Base-by-base conservation (phyloP, 129 eudicot species). In the Calendula officinalis region DNA sequence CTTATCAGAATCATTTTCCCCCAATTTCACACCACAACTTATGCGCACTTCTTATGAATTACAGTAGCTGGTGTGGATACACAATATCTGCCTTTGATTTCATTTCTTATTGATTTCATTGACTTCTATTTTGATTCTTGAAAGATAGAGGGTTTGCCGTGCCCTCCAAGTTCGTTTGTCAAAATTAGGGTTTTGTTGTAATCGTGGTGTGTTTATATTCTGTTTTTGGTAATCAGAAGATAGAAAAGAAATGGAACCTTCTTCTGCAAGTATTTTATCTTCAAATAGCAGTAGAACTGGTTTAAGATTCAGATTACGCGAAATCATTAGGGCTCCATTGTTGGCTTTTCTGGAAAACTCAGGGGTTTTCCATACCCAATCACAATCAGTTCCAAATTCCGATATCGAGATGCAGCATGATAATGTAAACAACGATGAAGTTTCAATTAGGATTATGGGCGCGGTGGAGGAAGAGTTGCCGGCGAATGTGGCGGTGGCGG, bases 371-470 rank as follows among this genome's bases (percentile, higher is more conserved):
- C 56, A 35, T 11, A 48, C 45, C 10, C 62, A 13, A 14, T 32
- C 73, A 17, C 68, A 51, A 58, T 4, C 62, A 32, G 56, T 49
- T 74, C 34, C 67, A 0, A 22, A 14, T 57, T 58, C 77, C 22
- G 68, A 58, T 79, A 66, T 57, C 35, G 69, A 73, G 58, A 74
- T 68, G 76, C 76, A 64, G 46, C 62, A 49, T 27, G 66, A 12
- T 5, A n/a, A 47, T 69, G 51, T 7, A 5, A 41, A 3, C 39
- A 12, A 13, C 37, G 70, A 68, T 30, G 76, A 74, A 55, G 77
- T 79, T 56, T 69, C 83, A 4, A 79, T 79, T 17, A 79, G 79
- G 65, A 79, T 79, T 50, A 56, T 59, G 70, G 52, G 76, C 15
- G 72, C 53, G 3, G 73, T 38, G 17, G 83, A 79, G 47, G 73